Conservation (phyloP, 306 rosid species). For the Rubus idaeus region DNA sequence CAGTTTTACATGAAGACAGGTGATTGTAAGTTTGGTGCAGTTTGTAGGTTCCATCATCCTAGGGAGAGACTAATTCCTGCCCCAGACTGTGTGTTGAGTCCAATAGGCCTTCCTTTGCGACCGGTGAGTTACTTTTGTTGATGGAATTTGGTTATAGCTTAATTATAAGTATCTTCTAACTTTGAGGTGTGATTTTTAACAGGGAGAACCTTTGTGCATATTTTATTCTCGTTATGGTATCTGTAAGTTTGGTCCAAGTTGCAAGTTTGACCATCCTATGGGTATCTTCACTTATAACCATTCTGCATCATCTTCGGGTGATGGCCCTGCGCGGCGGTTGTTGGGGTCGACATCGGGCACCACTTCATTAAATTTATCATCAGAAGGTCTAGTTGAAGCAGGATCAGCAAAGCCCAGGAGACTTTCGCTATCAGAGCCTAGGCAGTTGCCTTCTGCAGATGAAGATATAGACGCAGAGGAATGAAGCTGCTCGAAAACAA, state of each 20-base stretch:
- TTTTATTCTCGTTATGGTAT: slow-evolving; percentile 95
- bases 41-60: slow-evolving; percentile 96
- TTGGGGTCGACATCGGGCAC: slow-evolving; percentile 77
- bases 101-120: slow-evolving; percentile 91
- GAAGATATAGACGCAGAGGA: slow-evolving; percentile 71
- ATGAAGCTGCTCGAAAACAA: slow-evolving; percentile 47
- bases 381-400: slow-evolving; percentile 78
- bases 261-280: slow-evolving; percentile 99
- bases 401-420: slow-evolving; percentile 69
- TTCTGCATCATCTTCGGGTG: slow-evolving; percentile 62
- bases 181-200: slow-evolving; percentile 33
- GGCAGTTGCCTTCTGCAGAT: slow-evolving; percentile 75
- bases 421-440: slow-evolving; percentile 75
- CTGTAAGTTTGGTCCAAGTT: slow-evolving; percentile 98
- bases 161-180: slow-evolving; percentile 1
- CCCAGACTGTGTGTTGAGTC: slow-evolving; percentile 91
- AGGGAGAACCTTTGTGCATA: slow-evolving; percentile 95
- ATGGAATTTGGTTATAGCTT: not conserved
- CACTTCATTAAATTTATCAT: slow-evolving; percentile 70
- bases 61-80: slow-evolving; percentile 83
- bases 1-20: slow-evolving; percentile 98
- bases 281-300: slow-evolving; percentile 75
- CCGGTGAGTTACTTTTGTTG: slow-evolving; percentile 60
- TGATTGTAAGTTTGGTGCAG: slow-evolving; percentile 95
- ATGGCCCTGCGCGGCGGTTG: slow-evolving; percentile 59